A percentile compares a stretch with the other conserved stretches of the same genome.
phyloP scores from a whole-genome alignment of 164 flowering plant genomes.

The Nelumbo lutea region DNA sequence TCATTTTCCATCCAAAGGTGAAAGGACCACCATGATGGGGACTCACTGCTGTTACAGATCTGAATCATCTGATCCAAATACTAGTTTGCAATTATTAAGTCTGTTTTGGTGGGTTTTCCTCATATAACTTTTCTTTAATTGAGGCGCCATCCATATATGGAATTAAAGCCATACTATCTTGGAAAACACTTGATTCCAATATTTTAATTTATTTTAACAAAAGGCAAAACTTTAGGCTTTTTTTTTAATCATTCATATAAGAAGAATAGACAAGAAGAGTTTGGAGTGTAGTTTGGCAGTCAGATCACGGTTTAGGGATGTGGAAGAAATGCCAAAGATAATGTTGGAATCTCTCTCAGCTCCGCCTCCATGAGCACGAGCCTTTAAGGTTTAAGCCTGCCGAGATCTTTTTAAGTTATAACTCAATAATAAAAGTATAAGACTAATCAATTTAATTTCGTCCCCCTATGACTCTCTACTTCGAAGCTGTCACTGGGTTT shows the following conservation, averaged over 20 bases:
- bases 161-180: conserved; percentile 4
- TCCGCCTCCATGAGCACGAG: conserved; percentile 26
- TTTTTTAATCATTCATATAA: conserved; percentile 1
- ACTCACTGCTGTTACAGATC: conserved; percentile 15
- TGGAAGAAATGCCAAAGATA: conserved; percentile 27
- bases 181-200: conserved; percentile 10
- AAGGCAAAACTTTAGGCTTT: conserved; percentile 3
- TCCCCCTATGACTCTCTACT: conserved; percentile 33
- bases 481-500: conserved; percentile 37
- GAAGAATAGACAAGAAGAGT: conserved; percentile 21
- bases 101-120: conserved; percentile 24
- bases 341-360: conserved; percentile 46
- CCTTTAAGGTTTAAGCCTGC: conserved; percentile 55
- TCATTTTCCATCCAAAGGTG: conserved; percentile 25
- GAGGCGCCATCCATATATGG: conserved; percentile 2
- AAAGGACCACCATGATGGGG: conserved; percentile 20
- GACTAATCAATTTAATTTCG: neutral
- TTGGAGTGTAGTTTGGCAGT: conserved; percentile 35
- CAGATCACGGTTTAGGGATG: conserved; percentile 20
- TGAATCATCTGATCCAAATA: conserved; percentile 20
- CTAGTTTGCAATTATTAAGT: conserved; percentile 30
- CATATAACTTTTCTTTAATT: conserved; percentile 11
- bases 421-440: conserved; percentile 21
- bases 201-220: conserved; percentile 10
- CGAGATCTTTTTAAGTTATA: conserved; percentile 61